phyloP scores from a whole-genome alignment of 1,139 yeast genomes.

The Pneumocystis sp. region DNA sequence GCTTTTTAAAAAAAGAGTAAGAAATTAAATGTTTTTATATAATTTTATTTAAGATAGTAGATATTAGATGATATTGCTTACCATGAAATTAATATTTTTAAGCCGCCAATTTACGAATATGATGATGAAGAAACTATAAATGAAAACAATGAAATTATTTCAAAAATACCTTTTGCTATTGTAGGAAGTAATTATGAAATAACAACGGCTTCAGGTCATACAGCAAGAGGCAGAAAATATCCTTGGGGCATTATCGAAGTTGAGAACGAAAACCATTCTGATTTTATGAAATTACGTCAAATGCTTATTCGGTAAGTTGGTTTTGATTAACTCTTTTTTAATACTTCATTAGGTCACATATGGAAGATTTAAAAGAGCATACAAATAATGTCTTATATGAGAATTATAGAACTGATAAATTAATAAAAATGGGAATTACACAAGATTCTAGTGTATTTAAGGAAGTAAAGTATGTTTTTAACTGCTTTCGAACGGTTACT shows the following conservation, averaged over 20 bases:
- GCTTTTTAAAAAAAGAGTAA: conserved; percentile 44
- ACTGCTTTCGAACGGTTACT: background rate
- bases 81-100: conserved; percentile 65
- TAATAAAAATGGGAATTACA: conserved; percentile 67
- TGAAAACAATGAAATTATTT: conserved; percentile 52
- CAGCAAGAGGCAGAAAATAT: conserved; percentile 81
- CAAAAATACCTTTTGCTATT: conserved; percentile 79
- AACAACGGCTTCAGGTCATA: conserved; percentile 56
- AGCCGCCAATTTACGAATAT: conserved; percentile 62
- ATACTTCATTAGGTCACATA: conserved; percentile 27
- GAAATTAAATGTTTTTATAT: background rate
- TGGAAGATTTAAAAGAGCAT: conserved; percentile 86
- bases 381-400: conserved; percentile 71
- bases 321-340: conserved; percentile 17
- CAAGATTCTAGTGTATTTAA: conserved; percentile 87
- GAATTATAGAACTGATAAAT: conserved; percentile 74
- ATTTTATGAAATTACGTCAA: conserved; percentile 80
- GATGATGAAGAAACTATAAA: conserved; percentile 75
- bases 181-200: conserved; percentile 79
- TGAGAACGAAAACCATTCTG: conserved; percentile 88
- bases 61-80: conserved; percentile 60
- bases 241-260: conserved; percentile 98
- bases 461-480: conserved; percentile 46
- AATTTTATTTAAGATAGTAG: conserved; percentile 21
- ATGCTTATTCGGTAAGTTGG: conserved; percentile 50